These are phyloP conservation scores for Aegilops tauschii DNA, from an alignment of 176 grass and related monocot genomes.

Conservation along the genomic window DNA sequence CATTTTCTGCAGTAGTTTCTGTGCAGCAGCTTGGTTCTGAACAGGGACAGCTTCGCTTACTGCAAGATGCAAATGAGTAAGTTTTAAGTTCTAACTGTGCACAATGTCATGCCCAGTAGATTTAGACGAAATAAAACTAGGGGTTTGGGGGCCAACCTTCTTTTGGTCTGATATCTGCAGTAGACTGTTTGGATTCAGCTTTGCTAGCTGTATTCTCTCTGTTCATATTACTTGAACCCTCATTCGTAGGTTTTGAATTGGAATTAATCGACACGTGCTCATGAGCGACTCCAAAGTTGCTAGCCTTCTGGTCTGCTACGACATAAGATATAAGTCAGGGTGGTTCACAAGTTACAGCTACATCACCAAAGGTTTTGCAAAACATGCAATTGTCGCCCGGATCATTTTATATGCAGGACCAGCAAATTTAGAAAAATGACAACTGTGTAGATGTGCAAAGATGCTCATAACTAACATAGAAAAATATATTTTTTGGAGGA, in stretches of 20 bases:
- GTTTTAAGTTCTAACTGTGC: neutral
- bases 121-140: neutral
- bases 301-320: constrained; percentile 43
- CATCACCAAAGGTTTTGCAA: constrained; percentile 5
- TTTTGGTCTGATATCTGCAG: constrained; percentile 66
- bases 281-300: constrained; percentile 34
- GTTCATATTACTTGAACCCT: constrained; percentile 27
- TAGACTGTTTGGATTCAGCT: constrained; percentile 45
- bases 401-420: neutral
- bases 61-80: constrained; percentile 22
- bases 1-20: constrained; percentile 95
- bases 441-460: neutral
- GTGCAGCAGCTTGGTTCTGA: constrained; percentile 91
- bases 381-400: neutral
- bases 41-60: constrained; percentile 87
- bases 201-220: constrained; percentile 25
- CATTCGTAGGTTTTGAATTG: constrained; percentile 28
- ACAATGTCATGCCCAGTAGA: neutral
- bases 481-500: neutral
- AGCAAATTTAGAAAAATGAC: neutral
- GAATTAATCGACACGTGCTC: constrained; percentile 21
- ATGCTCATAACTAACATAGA: neutral
- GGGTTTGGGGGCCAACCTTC: constrained; percentile 51
- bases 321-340: constrained; percentile 6
- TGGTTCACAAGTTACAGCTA: neutral